Evolutionary conservation across 2,329 filamentous ascomycete genomes (phyloP).

Genomic region (Xylariomycetidae sp.): DNA sequence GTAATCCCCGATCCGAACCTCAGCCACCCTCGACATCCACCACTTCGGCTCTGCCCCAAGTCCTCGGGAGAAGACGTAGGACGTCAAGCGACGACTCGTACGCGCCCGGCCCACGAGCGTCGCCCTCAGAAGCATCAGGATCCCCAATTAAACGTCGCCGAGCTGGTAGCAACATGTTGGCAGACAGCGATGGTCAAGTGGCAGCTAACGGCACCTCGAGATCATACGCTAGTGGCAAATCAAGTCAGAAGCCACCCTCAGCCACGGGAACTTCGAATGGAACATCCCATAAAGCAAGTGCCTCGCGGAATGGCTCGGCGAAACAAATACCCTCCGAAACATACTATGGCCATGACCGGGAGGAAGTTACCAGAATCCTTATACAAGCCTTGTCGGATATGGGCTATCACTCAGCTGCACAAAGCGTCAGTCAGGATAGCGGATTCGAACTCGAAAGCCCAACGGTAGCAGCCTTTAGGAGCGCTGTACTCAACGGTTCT

Average conservation of each 20-base stretch:
- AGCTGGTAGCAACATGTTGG: conserved; percentile 56
- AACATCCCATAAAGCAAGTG: conserved; percentile 38
- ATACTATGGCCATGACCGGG: conserved; percentile 83
- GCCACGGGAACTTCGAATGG: conserved; percentile 40
- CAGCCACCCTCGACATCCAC: conserved; percentile 5
- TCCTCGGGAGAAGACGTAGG: conserved; percentile 55
- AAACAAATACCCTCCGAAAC: conserved; percentile 24
- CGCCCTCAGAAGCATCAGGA: conserved; percentile 18
- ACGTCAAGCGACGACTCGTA: conserved; percentile 35
- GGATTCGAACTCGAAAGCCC: conserved; percentile 83
- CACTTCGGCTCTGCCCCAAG: conserved; percentile 25
- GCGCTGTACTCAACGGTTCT: conserved; percentile 71
- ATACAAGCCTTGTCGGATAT: conserved; percentile 88
- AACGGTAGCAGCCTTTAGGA: conserved; percentile 80
- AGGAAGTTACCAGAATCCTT: conserved; percentile 87
- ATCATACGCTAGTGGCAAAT: conserved; percentile 53
- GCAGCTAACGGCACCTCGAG: conserved; percentile 50
- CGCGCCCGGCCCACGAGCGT: conserved; percentile 10
- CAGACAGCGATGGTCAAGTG: conserved; percentile 47
- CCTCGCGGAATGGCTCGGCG: conserved; percentile 52
- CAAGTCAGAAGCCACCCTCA: conserved; percentile 39
- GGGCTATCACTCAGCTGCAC: conserved; percentile 76
- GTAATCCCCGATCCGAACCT: too few relatives aligned
- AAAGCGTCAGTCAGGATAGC: conserved; percentile 72
- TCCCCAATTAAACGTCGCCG: conserved; percentile 55